These are phyloP conservation scores for Leccinum uliginosum DNA, from an alignment of 768 basidiomycete genomes.

Conservation along the genomic window DNA sequence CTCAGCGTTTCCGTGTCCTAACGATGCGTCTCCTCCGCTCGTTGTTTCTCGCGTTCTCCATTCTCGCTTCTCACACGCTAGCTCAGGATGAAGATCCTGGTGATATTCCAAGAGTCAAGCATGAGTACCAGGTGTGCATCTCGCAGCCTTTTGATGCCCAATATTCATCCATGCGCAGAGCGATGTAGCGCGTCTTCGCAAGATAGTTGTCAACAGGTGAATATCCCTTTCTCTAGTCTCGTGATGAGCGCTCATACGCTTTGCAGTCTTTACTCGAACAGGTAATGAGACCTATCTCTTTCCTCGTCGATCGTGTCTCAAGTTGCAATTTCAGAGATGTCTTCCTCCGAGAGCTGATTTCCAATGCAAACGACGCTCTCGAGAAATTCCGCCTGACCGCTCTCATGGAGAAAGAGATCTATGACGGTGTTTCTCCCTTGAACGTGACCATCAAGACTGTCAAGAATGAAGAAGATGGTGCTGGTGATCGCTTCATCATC, in stretches of 20 bases:
- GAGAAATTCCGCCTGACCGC: constrained; percentile 89
- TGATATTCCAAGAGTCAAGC: constrained; percentile 48
- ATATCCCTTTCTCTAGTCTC: constrained; percentile 4
- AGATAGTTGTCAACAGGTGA: constrained; percentile 88
- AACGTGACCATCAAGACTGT: constrained; percentile 88
- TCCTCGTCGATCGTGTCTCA: constrained; percentile 1
- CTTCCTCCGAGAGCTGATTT: constrained; percentile 86
- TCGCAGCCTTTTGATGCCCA: background rate
- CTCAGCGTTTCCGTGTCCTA: constrained; percentile 2
- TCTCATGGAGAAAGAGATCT: constrained; percentile 69
- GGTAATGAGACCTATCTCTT: constrained; percentile 37
- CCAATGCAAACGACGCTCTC: constrained; percentile 94
- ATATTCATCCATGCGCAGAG: constrained; percentile 48
- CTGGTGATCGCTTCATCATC: constrained; percentile 69
- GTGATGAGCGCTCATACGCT: constrained; percentile 8
- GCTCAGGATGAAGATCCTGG: constrained; percentile 50
- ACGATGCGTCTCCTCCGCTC: constrained; percentile 58
- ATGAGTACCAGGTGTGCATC: constrained; percentile 62
- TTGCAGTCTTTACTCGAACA: constrained; percentile 75
- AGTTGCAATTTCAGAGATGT: constrained; percentile 51
- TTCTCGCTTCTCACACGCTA: constrained; percentile 41
- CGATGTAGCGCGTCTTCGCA: constrained; percentile 88
- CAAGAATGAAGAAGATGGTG: constrained; percentile 62
- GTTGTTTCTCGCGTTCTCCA: constrained; percentile 44
- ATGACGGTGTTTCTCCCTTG: constrained; percentile 65